Base-by-base conservation (phyloP, 768 basidiomycete species). In the Jaapia argillacea region DNA sequence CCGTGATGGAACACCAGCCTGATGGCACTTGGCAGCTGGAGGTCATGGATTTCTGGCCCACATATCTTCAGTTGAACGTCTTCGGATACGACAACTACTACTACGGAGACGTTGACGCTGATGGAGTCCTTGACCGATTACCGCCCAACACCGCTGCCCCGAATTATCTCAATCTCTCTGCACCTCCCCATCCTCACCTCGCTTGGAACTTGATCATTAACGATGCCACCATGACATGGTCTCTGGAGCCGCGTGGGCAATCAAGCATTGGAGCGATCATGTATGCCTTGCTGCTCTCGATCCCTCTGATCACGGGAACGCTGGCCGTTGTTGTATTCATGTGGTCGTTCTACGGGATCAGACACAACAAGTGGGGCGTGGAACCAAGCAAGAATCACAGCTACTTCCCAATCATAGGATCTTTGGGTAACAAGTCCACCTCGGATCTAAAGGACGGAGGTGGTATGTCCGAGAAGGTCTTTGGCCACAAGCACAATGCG, bases 281-380 rank as follows among this genome's bases (percentile, higher is more conserved):
- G 76, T 96, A 83, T 55, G 89, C 79, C 1, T 75, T 94, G 31
- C 71, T 94, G 36, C 68, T 85, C 24, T 52, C 78, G 33, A 87
- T 94, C 47, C 92, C 92, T 4, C 64, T 91, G 49, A 74, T 94
- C 60, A 92, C 91, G 16, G 92, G 79, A 47, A 73, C 76, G 12
- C 68, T 88, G 40, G 89, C 92, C 13, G 88, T 89, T 38, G 56
- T 81, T 41, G 58, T 91, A 61, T 96, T 96, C 76, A 86, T 91
- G 79, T 91, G 86, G 81, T 81, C 84, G 4, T 96, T 96, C 75
- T 96, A 96, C 55, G 89, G 90, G 24, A 94, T 96, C 68, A 89
- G 77, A 58, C 82, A 91, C 69, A 96, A 96, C 63, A 81, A 81
- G 60, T 94, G 81, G 65, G 92, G 92, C 64, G 78, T 84, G 52